Evolutionary conservation across 2,329 filamentous ascomycete species (phyloP).

Genomic region (Xylaria multiplex): DNA sequence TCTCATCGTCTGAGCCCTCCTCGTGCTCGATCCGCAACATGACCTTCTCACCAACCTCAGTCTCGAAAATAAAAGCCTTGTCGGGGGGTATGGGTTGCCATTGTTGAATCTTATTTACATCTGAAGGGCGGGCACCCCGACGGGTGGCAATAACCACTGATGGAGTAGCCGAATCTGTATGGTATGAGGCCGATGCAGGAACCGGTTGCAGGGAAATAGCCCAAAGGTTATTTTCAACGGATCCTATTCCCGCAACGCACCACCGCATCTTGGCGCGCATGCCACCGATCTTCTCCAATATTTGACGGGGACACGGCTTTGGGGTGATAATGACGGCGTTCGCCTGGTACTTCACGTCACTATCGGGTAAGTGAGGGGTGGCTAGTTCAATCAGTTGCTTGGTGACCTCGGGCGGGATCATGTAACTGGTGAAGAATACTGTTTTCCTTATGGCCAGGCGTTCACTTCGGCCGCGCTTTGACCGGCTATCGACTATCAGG

Average conservation of each 20-base stretch:
- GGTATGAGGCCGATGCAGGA: conserved; percentile 71
- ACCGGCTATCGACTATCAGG: conserved; percentile 57
- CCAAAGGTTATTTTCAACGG: conserved; percentile 85
- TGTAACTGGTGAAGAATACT: conserved; percentile 92
- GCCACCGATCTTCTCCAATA: conserved; percentile 86
- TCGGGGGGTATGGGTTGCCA: conserved; percentile 82
- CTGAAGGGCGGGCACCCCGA: conserved; percentile 78
- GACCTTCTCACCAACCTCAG: conserved; percentile 86
- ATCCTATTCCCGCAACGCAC: conserved; percentile 81
- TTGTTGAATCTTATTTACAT: conserved; percentile 82
- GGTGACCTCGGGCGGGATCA: conserved; percentile 77
- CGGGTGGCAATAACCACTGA: conserved; percentile 84
- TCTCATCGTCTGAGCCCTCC: conserved; percentile 67
- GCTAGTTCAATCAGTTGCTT: conserved; percentile 77
- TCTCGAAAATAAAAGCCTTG: conserved; percentile 80
- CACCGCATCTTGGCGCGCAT: conserved; percentile 85
- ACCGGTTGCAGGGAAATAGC: conserved; percentile 82
- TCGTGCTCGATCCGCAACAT: conserved; percentile 83
- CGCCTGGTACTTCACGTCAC: conserved; percentile 80
- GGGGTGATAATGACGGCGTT: conserved; percentile 93
- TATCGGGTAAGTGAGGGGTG: conserved; percentile 71
- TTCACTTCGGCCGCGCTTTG: conserved; percentile 52
- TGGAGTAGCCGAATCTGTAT: conserved; percentile 82
- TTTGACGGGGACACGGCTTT: conserved; percentile 74
- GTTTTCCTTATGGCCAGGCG: conserved; percentile 82